Base-by-base conservation (phyloP, 306 rosid genomes). In the Lupinus albus region DNA sequence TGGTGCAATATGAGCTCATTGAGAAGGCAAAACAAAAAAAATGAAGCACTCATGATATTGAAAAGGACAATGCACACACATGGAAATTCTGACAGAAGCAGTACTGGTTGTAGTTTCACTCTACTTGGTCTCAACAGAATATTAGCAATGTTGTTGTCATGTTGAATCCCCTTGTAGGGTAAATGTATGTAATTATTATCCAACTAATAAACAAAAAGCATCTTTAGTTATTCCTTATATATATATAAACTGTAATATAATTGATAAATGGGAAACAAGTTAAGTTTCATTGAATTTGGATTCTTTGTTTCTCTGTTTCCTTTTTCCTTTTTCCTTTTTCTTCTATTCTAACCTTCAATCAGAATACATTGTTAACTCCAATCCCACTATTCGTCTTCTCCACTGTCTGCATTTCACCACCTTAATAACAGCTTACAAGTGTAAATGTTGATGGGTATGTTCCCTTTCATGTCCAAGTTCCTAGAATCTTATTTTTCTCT, bases 21-120 rank as follows among this genome's bases (percentile, higher is more conserved):
- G 50, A 52, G 52, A 64, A 71, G 60, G 28, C 76, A 51, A 20
- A 47, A 58, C 7, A 72, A 32, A 18, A 9, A 32, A 12, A 10
- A n/a, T n/a, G n/a, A n/a, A 12, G 35, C 60, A 18, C 33, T 48
- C 16, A 50, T 72, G 73, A 30, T 51, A 52, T 38, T 57, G 64
- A 64, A 57, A 69, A 52, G 72, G 80, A 33, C 60, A 53, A 13
- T 25, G 71, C 61, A 15, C 41, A 47, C 67, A 57, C 70, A 66
- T 61, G 68, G 51, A 69, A 58, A 15, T 74, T 76, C 63, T 33
- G 20, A 20, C 35, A 50, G 68, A 54, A 70, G 53, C 78, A 48
- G 70, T 59, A 41, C 70, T 66, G 78, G 72, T 64, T 73, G 72
- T 64, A 69, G 64, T 50, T 51, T 78, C 76, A 48, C 70, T 41